phyloP scores from a whole-genome alignment of 345 rosid species.

The Eutrema japonicum region DNA sequence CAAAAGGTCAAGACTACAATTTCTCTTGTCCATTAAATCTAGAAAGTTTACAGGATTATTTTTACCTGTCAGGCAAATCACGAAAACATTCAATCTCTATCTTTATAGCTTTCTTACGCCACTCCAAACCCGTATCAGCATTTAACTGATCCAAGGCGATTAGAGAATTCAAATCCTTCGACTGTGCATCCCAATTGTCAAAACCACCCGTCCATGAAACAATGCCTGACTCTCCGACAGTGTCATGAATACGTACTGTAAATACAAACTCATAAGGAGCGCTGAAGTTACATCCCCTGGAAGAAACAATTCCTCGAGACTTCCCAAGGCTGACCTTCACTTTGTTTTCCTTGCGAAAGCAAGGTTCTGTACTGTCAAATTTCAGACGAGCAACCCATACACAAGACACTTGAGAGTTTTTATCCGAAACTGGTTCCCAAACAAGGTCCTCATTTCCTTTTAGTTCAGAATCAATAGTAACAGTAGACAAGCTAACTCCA shows the following conservation, averaged over 20 bases:
- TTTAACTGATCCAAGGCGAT: slow-evolving; percentile 29
- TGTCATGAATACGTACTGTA: slow-evolving; percentile 46
- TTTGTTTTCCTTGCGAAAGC: slow-evolving; percentile 21
- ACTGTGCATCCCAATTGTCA: slow-evolving; percentile 41
- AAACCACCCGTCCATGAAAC: slow-evolving; percentile 64
- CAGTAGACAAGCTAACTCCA: slow-evolving; percentile 68
- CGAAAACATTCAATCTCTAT: slow-evolving; percentile 60
- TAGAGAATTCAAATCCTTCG: slow-evolving; percentile 43
- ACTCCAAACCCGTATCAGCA: slow-evolving; percentile 48
- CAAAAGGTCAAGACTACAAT: background rate
- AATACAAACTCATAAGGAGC: slow-evolving; percentile 50
- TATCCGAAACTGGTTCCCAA: slow-evolving; percentile 65
- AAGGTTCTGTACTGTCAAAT: slow-evolving; percentile 36
- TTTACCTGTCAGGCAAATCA: slow-evolving; percentile 63
- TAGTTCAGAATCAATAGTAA: slow-evolving; percentile 49
- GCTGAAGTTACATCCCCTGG: slow-evolving; percentile 52
- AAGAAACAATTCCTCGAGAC: slow-evolving; percentile 59
- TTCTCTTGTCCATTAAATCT: background rate
- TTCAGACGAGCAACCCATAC: slow-evolving; percentile 72
- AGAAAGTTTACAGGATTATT: slow-evolving; percentile 19
- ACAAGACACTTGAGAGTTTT: slow-evolving; percentile 48
- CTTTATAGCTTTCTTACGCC: slow-evolving; percentile 53
- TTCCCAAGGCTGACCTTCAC: slow-evolving; percentile 61
- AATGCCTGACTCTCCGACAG: slow-evolving; percentile 30
- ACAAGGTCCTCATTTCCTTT: slow-evolving; percentile 50